These are phyloP conservation scores for Ceratocystis diversiconidia DNA, from an alignment of 2,329 filamentous ascomycete genomes.

Conservation along the genomic window DNA sequence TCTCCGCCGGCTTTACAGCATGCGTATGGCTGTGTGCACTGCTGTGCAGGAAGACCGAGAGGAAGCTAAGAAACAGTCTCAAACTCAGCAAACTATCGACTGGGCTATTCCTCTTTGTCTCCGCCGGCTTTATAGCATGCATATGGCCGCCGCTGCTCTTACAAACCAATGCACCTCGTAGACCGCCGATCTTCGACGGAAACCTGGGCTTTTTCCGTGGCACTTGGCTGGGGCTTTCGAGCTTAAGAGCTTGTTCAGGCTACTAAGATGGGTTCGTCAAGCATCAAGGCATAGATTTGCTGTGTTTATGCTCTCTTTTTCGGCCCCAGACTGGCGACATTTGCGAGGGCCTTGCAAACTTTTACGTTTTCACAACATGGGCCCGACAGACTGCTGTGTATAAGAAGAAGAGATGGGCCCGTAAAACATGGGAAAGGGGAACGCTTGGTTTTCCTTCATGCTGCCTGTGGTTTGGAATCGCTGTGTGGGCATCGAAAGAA, in stretches of 20 bases:
- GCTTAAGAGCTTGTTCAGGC: not conserved
- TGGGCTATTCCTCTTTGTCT: not conserved
- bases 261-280: not conserved
- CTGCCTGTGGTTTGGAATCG: not conserved
- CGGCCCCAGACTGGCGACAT: not conserved
- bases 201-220: not conserved
- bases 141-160: not conserved
- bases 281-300: slow-evolving; percentile 1
- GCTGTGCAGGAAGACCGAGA: too few species aligned
- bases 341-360: slow-evolving; percentile 5
- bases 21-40: too few species aligned
- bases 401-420: not conserved
- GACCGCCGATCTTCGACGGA: not conserved
- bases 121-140: not conserved
- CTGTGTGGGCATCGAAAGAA: not conserved
- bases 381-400: not conserved
- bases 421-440: not conserved
- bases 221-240: too few species aligned
- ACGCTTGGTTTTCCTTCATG: not conserved
- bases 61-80: not conserved
- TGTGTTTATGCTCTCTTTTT: slow-evolving; percentile 3
- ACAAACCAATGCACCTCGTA: too few species aligned
- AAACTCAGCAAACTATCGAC: not conserved
- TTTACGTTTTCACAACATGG: slow-evolving; percentile 6
- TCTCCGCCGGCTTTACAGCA: not conserved